Evolutionary conservation across 1,284 basidiomycete genomes (phyloP).

Genomic region (Takashimella koratensis): DNA sequence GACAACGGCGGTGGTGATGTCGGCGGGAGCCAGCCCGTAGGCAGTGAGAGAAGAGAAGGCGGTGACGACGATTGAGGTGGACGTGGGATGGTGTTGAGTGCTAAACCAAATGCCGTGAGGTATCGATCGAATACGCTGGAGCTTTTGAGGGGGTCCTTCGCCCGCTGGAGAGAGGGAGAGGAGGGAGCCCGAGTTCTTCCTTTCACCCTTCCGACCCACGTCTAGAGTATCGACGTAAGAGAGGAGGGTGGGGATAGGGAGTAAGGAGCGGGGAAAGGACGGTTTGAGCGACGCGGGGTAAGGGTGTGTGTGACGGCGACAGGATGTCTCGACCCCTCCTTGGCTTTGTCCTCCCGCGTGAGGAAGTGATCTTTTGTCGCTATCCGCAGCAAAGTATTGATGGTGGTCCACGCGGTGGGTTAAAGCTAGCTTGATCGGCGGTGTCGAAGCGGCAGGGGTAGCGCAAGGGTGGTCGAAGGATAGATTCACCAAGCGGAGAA

Average conservation of each 20-base stretch:
- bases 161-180: no score
- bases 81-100: not conserved
- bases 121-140: not conserved
- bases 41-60: not conserved
- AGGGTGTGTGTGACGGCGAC: no score
- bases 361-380: no score
- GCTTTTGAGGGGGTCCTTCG: not conserved
- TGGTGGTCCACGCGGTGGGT: no score
- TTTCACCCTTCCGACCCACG: not conserved
- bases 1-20: no score
- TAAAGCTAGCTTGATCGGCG: no score
- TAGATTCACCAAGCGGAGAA: no score
- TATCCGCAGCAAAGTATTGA: no score
- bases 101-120: not conserved
- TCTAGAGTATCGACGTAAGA: not conserved
- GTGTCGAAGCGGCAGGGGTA: no score
- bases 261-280: not conserved
- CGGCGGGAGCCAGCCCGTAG: not conserved
- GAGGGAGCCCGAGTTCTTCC: not conserved
- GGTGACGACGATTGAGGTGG: not conserved
- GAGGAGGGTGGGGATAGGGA: not conserved
- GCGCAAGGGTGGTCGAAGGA: no score
- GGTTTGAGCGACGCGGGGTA: not conserved
- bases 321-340: no score
- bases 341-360: no score